Base-by-base conservation (phyloP, 768 basidiomycete genomes). In the Suillus discolor region DNA sequence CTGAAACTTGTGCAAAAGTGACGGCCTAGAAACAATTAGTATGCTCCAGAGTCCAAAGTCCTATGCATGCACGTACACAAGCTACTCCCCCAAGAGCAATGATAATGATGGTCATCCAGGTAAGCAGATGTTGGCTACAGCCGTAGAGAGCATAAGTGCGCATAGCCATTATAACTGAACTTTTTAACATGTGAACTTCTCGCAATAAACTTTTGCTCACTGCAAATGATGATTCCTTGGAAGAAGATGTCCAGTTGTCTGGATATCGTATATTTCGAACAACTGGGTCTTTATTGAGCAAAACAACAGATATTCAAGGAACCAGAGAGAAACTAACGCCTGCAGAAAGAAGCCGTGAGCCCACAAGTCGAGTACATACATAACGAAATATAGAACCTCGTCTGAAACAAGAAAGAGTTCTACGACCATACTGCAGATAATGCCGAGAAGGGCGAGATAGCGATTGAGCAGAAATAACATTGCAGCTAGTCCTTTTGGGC, bases 131-230 rank as follows among this genome's bases (percentile, higher is more conserved):
- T 44, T 75, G 65, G 23, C 79, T 81, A 39, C 81, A 70, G 16
- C 76, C 74, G 65, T 85, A 87, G n/a, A 88, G 71, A 5, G 87
- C 86, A 63, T 81, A 83, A 61, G 82, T 82, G 47, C 86, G 82
- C 44, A 84, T 71, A 11, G 79, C 79, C 38, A 86, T 71, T 68
- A 70, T 85, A 85, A 62, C 84, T 85, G 47, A 23, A 53, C 44
- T n/a, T 2, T 16, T 49, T 6, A 36, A 25, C 8, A 61, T 11
- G 12, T 36, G 34, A 6, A 34, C 12, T 11, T 31, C 28, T 31
- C 28, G 18, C 18, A 18, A 31, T 31, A 31, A 28, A 54, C 16
- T 18, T 31, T 2, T 18, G 31, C 53, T 54, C 53, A 54, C 53
- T 20, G 16, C 28, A 54, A 11, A 54, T 31, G 18, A 54, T 11